Percentiles rank a stretch among this genome's conserved stretches.
Conservation (phyloP, 2,329 filamentous ascomycete genomes). For the Fusarium mexicanum region DNA sequence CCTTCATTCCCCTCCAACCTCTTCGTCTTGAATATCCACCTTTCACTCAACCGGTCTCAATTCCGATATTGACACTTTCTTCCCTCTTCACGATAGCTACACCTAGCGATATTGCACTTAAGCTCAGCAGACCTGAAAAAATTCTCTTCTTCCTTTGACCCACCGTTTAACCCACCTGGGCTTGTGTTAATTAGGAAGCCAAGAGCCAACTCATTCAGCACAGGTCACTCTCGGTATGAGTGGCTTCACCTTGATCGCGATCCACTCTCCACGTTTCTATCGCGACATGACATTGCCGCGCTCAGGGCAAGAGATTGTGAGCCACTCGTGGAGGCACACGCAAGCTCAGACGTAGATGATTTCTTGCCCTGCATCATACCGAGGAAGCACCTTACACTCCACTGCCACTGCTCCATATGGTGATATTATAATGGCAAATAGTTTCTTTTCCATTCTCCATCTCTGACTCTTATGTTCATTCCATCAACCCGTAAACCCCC, state of each 20-base stretch:
- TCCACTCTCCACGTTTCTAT: conserved; percentile 26
- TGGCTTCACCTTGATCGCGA: conserved; percentile 27
- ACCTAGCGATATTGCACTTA: conserved; percentile 6
- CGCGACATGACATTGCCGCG: conserved; percentile 16
- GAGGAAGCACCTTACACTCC: conserved; percentile 34
- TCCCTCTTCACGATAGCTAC: conserved; percentile 14
- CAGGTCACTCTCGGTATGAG: conserved; percentile 17
- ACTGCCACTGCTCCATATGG: conserved; percentile 23
- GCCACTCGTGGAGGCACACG: conserved; percentile 13
- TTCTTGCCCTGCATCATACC: conserved; percentile 16
- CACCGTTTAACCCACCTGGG: conserved; percentile 16
- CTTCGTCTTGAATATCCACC: conserved; percentile 34
- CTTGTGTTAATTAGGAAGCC: conserved; percentile 36
- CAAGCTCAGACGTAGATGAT: conserved; percentile 8
- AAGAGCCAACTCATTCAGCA: conserved; percentile 25
- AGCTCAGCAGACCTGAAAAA: conserved; percentile 42
- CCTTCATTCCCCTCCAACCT: conserved; percentile 22
- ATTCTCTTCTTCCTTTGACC: conserved; percentile 16
- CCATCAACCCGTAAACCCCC: not conserved
- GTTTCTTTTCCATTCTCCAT: conserved; percentile 14
- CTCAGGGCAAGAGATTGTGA: not conserved
- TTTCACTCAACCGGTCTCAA: conserved; percentile 5
- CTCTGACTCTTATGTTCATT: conserved; percentile 1
- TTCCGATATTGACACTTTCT: conserved; percentile 30
- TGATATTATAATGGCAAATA: conserved; percentile 10